phyloP scores from a whole-genome alignment of 2,329 filamentous ascomycete genomes.

The Exophiala sp. region DNA sequence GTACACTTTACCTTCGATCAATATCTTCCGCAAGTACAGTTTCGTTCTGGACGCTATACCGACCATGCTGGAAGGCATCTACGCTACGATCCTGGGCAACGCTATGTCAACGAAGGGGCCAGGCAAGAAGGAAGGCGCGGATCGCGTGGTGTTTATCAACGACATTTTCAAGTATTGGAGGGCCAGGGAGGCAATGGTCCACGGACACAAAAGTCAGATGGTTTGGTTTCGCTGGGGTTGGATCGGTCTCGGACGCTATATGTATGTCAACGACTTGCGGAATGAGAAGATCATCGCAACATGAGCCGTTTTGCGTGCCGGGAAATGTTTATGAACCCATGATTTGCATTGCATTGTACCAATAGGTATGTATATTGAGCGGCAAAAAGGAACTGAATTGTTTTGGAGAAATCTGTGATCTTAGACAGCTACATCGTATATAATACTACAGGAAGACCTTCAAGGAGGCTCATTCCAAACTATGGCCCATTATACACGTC shows the following conservation, averaged over 20 bases:
- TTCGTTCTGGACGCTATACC: slow-evolving; percentile 71
- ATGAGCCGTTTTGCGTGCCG: slow-evolving; percentile 12
- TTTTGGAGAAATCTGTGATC: background rate
- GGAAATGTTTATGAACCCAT: background rate
- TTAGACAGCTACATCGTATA: background rate
- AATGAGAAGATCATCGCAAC: slow-evolving; percentile 47
- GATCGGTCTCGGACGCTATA: slow-evolving; percentile 88
- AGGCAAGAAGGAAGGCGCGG: slow-evolving; percentile 42
- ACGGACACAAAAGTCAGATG: slow-evolving; percentile 93
- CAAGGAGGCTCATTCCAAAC: background rate
- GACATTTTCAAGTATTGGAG: slow-evolving; percentile 60
- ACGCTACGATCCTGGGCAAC: slow-evolving; percentile 34
- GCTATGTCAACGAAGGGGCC: slow-evolving; percentile 22
- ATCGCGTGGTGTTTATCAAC: slow-evolving; percentile 67
- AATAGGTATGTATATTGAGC: too few relatives aligned
- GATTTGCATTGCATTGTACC: background rate
- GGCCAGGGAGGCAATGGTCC: slow-evolving; percentile 83
- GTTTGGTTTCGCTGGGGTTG: slow-evolving; percentile 96
- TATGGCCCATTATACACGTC: background rate
- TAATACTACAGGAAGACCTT: background rate
- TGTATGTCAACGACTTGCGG: slow-evolving; percentile 87
- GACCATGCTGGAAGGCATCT: slow-evolving; percentile 60
- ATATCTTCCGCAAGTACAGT: slow-evolving; percentile 74
- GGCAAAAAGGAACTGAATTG: background rate
- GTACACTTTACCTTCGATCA: slow-evolving; percentile 76